Conservation (phyloP, 1,139 yeast species). For the Ogataea hybrid region DNA sequence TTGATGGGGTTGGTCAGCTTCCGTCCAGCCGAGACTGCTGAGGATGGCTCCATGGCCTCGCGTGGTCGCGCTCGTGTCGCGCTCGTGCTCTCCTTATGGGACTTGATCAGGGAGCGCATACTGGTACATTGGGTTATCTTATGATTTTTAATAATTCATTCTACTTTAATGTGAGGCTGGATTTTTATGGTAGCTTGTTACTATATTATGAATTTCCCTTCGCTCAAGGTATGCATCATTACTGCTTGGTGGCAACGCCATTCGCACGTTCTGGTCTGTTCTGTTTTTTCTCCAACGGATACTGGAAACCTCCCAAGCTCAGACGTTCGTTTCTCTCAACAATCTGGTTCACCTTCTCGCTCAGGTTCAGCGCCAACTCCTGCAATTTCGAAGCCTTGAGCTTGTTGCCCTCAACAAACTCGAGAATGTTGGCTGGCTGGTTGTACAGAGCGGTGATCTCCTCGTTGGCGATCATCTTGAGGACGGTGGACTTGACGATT, state of each 20-base stretch:
- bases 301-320: slow-evolving; percentile 68
- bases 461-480: slow-evolving; percentile 71
- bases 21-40: slow-evolving; percentile 17
- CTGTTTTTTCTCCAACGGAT: slow-evolving; percentile 23
- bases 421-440: slow-evolving; percentile 55
- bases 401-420: slow-evolving; percentile 61
- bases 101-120: slow-evolving; percentile 49
- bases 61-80: slow-evolving; percentile 24
- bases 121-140: not conserved
- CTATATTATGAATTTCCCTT: slow-evolving; percentile 1
- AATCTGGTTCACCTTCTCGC: slow-evolving; percentile 80
- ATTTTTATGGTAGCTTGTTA: slow-evolving; percentile 5
- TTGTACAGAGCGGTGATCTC: slow-evolving; percentile 72
- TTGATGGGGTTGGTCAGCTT: slow-evolving; percentile 22
- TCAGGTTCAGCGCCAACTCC: slow-evolving; percentile 81
- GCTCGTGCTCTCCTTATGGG: slow-evolving; percentile 34
- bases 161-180: not conserved
- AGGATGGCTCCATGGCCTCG: slow-evolving; percentile 5
- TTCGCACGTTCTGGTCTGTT: slow-evolving; percentile 8
- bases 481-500: slow-evolving; percentile 60
- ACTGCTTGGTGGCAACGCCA: slow-evolving; percentile 12
- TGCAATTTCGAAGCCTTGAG: slow-evolving; percentile 78
- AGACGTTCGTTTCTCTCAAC: slow-evolving; percentile 86
- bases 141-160: not conserved
- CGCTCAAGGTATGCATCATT: slow-evolving; percentile 5